Conservation (phyloP, 2,329 filamentous ascomycete genomes). For the Sporothrix variecibatus region DNA sequence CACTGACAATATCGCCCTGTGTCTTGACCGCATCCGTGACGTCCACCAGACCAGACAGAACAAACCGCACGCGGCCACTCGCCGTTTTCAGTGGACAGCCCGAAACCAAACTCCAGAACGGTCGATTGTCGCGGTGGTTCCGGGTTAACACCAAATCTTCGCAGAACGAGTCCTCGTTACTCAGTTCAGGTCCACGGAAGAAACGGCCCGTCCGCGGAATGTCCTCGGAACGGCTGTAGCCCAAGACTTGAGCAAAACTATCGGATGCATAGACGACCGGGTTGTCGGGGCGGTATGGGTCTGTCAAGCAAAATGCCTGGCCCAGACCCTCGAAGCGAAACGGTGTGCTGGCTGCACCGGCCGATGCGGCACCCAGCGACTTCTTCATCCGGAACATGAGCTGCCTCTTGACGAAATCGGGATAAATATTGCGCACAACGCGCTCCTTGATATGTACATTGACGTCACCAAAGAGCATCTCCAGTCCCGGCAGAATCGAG, state of each 20-base stretch:
- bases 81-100: conserved; percentile 53
- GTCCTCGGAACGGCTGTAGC: conserved; percentile 50
- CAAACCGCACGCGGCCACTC: conserved; percentile 52
- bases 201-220: conserved; percentile 52
- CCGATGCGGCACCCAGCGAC: conserved; percentile 44
- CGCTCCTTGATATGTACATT: conserved; percentile 45
- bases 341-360: conserved; percentile 35
- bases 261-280: conserved; percentile 54
- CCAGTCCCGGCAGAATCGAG: conserved; percentile 49
- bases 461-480: conserved; percentile 45
- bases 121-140: conserved; percentile 50
- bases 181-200: conserved; percentile 47
- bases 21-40: conserved; percentile 56
- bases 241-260: conserved; percentile 51
- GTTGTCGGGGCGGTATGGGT: conserved; percentile 52
- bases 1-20: conserved; percentile 52
- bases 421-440: conserved; percentile 49
- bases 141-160: conserved; percentile 45
- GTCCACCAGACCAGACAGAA: conserved; percentile 60
- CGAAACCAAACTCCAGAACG: conserved; percentile 60
- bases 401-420: conserved; percentile 53
- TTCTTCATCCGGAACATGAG: conserved; percentile 47
- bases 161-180: conserved; percentile 43
- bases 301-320: conserved; percentile 59
- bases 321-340: conserved; percentile 50